Evolutionary conservation across 2,329 filamentous ascomycete genomes (phyloP), one percentile per base, ranked within the genome.

Genomic region (Fusarium pseudocircinatum): DNA sequence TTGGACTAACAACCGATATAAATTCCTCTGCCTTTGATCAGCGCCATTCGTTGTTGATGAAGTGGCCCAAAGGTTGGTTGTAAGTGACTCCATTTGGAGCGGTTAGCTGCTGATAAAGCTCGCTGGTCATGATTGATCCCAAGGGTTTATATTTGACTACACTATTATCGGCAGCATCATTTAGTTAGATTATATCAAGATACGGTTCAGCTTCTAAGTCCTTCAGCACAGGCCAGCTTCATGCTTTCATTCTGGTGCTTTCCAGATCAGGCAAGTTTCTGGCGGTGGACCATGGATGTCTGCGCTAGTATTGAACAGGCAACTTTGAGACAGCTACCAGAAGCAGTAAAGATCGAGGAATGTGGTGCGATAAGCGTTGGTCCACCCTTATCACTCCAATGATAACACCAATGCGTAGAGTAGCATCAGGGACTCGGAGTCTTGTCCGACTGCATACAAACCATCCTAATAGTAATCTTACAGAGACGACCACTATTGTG

Each of bases 11-110:
- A 4, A 26, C n/a, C 34, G 86, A 87, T 14, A 86, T 84, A 57
- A 93, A 87, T 72, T 69, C 89, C 89, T 70, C 61, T 24, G 81
- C 90, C 82, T 70, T 88, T 84, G 60, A 88, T 88, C 69, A 88
- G 52, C 93, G 90, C 80, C 92, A 94, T 78, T 93, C 90, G 70
- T 94, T 94, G 84, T 93, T 93, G 83, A 94, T 94, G 83, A 94
- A 94, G 13, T 94, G 86, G 15, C 93, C 92, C 15, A 88, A 88
- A 10, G 91, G 91, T 79, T 93, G 90, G 36, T 82, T 84, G 74
- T 93, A 93, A 75, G 89, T 90, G 73, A 84, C 86, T 76, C 92
- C 92, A 81, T 94, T 94, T 13, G 81, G 80, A n/a, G 81, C 81
- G 32, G 74, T 80, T 30, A 82, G 77, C 63, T 80, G 60, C 8